phyloP scores from a whole-genome alignment of 371 early-diverging fungal species.

The Chytridium lagenaria region DNA sequence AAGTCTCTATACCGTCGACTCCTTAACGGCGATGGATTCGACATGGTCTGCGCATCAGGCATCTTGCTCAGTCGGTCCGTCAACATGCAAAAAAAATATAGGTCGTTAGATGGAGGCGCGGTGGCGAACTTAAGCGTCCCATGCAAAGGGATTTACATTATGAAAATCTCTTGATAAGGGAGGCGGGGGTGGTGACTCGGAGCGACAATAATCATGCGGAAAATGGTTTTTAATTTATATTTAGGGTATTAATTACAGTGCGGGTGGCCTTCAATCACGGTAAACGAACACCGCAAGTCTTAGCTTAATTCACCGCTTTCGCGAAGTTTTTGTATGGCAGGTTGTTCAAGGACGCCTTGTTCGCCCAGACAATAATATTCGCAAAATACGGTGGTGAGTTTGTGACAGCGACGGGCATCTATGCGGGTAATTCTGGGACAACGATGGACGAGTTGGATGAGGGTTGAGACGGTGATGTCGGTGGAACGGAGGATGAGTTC shows the following conservation, averaged over 20 bases:
- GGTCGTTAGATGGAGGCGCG: too few relatives aligned
- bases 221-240: too few relatives aligned
- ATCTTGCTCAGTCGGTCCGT: neutral
- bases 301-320: too few relatives aligned
- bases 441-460: neutral
- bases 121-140: too few relatives aligned
- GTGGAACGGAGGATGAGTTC: too few relatives aligned
- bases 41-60: slow-evolving; percentile 15
- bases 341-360: neutral
- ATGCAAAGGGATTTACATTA: too few relatives aligned
- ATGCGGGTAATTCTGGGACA: neutral
- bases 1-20: neutral
- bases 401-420: neutral
- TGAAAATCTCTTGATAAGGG: too few relatives aligned
- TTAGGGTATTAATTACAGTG: too few relatives aligned
- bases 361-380: neutral
- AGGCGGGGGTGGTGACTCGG: too few relatives aligned
- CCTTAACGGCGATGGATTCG: neutral
- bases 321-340: neutral
- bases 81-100: neutral
- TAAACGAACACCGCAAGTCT: too few relatives aligned
- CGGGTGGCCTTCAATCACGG: too few relatives aligned
- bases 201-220: too few relatives aligned
- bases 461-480: neutral
- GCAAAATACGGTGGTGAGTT: neutral